phyloP scores from a whole-genome alignment of 495 filamentous ascomycete genomes.

The Penicillium alfredii region DNA sequence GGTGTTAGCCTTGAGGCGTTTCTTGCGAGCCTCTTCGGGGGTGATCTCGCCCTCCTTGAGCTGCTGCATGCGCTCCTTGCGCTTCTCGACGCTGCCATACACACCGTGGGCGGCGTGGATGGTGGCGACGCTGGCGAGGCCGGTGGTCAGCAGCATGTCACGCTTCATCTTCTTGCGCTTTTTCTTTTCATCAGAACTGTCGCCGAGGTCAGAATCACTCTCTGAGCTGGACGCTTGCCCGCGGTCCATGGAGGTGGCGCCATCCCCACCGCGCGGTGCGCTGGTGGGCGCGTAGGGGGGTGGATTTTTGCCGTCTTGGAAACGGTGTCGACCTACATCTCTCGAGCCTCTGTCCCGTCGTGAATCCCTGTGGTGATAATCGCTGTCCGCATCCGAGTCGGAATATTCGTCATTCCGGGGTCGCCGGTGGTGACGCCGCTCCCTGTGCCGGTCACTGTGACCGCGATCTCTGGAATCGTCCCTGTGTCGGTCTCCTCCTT shows the following conservation, averaged over 20 bases:
- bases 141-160: conserved; percentile 78
- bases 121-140: conserved; percentile 79
- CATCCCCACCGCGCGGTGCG: conserved; percentile 11
- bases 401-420: conserved; percentile 24
- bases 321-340: conserved; percentile 47
- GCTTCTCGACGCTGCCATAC: conserved; percentile 69
- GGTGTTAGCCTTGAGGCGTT: conserved; percentile 65
- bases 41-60: conserved; percentile 70
- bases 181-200: conserved; percentile 72
- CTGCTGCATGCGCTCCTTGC: conserved; percentile 61
- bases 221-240: conserved; percentile 18
- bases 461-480: conserved; percentile 7
- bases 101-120: conserved; percentile 81
- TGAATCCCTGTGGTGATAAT: conserved; percentile 41
- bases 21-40: conserved; percentile 65
- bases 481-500: conserved; percentile 30
- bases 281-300: conserved; percentile 13
- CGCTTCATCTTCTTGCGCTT: conserved; percentile 70
- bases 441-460: conserved; percentile 18
- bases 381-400: conserved; percentile 50
- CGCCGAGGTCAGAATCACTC: conserved; percentile 58
- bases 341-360: conserved; percentile 42
- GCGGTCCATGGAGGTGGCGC: conserved; percentile 1
- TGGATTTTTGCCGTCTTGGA: conserved; percentile 11
- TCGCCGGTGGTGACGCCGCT: conserved; percentile 21